These are phyloP conservation scores for Fusarium algeriense DNA, from an alignment of 2,329 filamentous ascomycete genomes.

Conservation along the genomic window DNA sequence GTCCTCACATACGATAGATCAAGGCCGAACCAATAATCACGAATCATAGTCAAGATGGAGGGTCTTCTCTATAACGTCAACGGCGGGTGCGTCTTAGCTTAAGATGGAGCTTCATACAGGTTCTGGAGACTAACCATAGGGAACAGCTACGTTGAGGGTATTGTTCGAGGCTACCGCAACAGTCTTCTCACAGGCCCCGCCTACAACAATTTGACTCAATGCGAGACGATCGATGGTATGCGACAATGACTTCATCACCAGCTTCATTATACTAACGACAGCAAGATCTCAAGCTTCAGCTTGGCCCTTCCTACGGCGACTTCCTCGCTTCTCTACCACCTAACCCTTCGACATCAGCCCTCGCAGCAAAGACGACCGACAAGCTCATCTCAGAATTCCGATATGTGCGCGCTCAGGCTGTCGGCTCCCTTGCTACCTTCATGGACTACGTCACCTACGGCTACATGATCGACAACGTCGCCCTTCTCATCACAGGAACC, in stretches of 20 bases:
- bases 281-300: constrained; percentile 95
- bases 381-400: constrained; percentile 98
- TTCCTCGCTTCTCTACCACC: constrained; percentile 94
- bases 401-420: constrained; percentile 94
- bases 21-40: constrained; percentile 11
- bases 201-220: constrained; percentile 97
- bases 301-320: constrained; percentile 96
- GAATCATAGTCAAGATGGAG: constrained; percentile 73
- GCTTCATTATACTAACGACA: constrained; percentile 25
- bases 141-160: constrained; percentile 91
- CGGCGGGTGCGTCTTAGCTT: constrained; percentile 74
- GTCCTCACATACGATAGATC: constrained; percentile 5
- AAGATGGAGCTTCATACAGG: constrained; percentile 21
- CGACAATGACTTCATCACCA: constrained; percentile 5
- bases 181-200: constrained; percentile 88
- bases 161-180: constrained; percentile 97
- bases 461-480: constrained; percentile 99
- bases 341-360: constrained; percentile 94
- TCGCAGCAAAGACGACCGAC: constrained; percentile 95
- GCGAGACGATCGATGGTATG: constrained; percentile 95
- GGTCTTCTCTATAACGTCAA: constrained; percentile 95
- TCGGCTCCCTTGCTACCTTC: constrained; percentile 91
- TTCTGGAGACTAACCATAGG: constrained; percentile 49
- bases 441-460: constrained; percentile 99
- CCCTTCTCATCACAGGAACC: constrained; percentile 96